phyloP scores from a whole-genome alignment of 331 rosid species.

The Arachis monticola region DNA sequence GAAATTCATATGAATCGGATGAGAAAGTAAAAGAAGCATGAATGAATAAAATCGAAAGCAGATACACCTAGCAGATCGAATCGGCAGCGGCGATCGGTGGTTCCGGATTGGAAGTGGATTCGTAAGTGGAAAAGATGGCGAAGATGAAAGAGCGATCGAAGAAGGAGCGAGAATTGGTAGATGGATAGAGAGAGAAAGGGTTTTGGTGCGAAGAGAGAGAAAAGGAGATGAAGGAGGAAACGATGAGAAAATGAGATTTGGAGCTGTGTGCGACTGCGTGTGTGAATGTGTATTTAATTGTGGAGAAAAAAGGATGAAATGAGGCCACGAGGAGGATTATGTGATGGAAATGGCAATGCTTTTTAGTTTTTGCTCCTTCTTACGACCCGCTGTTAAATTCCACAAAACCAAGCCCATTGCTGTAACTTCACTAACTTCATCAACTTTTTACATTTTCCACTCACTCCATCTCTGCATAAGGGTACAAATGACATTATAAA shows the following conservation, averaged over 20 bases:
- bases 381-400: conserved; percentile 39
- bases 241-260: conserved; percentile 66
- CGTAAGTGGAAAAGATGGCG: not conserved
- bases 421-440: not conserved
- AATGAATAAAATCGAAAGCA: conserved; percentile 31
- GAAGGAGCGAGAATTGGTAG: conserved; percentile 34
- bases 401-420: conserved; percentile 27
- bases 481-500: too few relatives aligned
- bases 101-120: conserved; percentile 26
- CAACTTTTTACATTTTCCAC: not conserved
- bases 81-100: conserved; percentile 18
- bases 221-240: conserved; percentile 35
- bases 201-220: conserved; percentile 45
- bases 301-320: conserved; percentile 23
- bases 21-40: conserved; percentile 28
- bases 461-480: not conserved
- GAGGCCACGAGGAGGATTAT: not conserved
- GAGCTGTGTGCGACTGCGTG: conserved; percentile 53
- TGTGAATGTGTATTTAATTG: conserved; percentile 43
- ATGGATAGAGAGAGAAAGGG: conserved; percentile 44
- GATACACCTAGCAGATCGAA: conserved; percentile 49
- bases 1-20: conserved; percentile 43
- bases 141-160: conserved; percentile 34
- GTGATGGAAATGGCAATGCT: not conserved
- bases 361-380: not conserved